A percentile compares a stretch with the other conserved stretches of the same genome.
Evolutionary conservation across 1,284 basidiomycete genomes (phyloP).

Genomic region (Cryptococcus wingfieldii): DNA sequence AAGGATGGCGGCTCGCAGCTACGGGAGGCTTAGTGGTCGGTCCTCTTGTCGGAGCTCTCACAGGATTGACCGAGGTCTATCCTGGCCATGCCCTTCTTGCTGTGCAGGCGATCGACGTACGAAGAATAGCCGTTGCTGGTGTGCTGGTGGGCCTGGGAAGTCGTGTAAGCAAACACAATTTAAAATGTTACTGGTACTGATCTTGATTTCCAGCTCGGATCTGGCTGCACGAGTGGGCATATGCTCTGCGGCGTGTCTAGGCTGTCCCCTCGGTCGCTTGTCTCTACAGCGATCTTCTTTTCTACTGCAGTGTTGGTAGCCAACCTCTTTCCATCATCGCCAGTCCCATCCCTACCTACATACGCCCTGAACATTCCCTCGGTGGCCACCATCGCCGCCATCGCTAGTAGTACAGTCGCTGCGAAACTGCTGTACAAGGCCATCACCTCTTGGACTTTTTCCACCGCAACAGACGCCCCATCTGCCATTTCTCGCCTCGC

Average conservation of each 20-base stretch:
- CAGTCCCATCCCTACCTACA: conserved; percentile 51
- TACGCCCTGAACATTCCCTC: conserved; percentile 33
- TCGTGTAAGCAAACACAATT: conserved; percentile 52
- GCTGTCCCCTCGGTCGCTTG: conserved; percentile 56
- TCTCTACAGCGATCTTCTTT: conserved; percentile 58
- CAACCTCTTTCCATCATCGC: conserved; percentile 51
- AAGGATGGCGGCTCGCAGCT: conserved; percentile 40
- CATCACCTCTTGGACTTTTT: not conserved
- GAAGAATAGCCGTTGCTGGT: conserved; percentile 54
- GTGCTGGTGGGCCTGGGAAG: conserved; percentile 61
- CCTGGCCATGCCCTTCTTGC: conserved; percentile 53
- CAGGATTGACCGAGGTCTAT: conserved; percentile 43
- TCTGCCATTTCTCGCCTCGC: not conserved
- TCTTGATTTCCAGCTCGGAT: conserved; percentile 2
- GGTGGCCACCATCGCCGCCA: not conserved
- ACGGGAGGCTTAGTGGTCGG: conserved; percentile 39
- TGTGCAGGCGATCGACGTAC: conserved; percentile 33
- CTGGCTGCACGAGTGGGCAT: conserved; percentile 53
- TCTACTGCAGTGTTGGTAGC: conserved; percentile 52
- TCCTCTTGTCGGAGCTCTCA: conserved; percentile 20
- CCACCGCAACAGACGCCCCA: not conserved
- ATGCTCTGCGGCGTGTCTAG: conserved; percentile 65
- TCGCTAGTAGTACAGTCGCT: not conserved
- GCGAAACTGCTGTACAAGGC: not conserved
- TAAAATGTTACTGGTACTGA: not conserved